phyloP scores from a whole-genome alignment of 768 basidiomycete genomes.

The Serendipita indica region DNA sequence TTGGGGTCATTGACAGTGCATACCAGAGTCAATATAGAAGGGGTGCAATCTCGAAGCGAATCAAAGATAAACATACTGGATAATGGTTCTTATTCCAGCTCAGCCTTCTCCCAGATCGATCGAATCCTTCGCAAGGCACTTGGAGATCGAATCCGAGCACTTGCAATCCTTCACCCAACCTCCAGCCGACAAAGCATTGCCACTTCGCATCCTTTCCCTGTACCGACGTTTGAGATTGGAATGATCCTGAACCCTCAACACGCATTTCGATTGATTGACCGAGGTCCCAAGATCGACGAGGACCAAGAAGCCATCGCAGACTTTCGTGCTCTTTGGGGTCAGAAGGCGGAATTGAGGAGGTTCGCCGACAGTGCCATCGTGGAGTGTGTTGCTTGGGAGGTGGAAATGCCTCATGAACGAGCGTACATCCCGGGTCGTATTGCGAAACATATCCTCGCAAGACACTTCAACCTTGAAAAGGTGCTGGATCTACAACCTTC shows the following conservation, averaged over 20 bases:
- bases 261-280: constrained; percentile 79
- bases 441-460: constrained; percentile 53
- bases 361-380: constrained; percentile 92
- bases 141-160: constrained; percentile 50
- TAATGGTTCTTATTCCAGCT: constrained; percentile 41
- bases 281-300: constrained; percentile 62
- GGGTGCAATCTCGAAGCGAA: constrained; percentile 27
- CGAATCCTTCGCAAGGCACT: constrained; percentile 44
- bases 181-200: constrained; percentile 12
- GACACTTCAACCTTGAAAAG: constrained; percentile 52
- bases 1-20: neutral
- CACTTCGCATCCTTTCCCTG: constrained; percentile 38
- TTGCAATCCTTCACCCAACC: constrained; percentile 34
- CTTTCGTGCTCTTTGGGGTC: constrained; percentile 83
- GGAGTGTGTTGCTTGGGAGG: constrained; percentile 96
- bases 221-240: constrained; percentile 48
- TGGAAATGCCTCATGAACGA: constrained; percentile 60
- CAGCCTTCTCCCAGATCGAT: constrained; percentile 39
- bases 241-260: constrained; percentile 55
- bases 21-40: constrained; percentile 40
- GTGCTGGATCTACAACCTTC: constrained; percentile 16
- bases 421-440: constrained; percentile 61
- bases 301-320: constrained; percentile 37
- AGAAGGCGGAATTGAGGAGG: constrained; percentile 78
- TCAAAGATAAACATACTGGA: constrained; percentile 35